A percentile compares a stretch with the other conserved stretches of the same genome.
Evolutionary conservation across 2,329 filamentous ascomycete genomes (phyloP).

Genomic region (Blumeria hordei): DNA sequence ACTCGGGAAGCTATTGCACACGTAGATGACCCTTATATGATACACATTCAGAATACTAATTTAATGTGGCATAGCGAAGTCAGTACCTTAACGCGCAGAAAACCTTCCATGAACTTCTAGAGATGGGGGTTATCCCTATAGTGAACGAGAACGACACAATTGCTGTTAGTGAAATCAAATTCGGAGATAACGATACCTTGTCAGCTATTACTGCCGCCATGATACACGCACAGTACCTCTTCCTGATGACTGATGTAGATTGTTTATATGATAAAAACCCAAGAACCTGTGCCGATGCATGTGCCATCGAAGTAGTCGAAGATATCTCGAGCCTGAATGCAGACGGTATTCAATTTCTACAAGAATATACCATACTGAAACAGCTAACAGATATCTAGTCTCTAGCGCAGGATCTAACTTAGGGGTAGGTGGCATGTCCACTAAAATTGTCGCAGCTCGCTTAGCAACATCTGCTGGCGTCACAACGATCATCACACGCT

Average conservation of each 20-base stretch:
- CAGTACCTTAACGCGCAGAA: conserved; percentile 95
- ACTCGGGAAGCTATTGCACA: conserved; percentile 94
- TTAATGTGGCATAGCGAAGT: conserved; percentile 31
- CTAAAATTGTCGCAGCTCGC: conserved; percentile 83
- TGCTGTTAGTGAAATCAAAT: conserved; percentile 95
- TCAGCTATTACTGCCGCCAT: conserved; percentile 92
- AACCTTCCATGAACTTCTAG: conserved; percentile 68
- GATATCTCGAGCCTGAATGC: conserved; percentile 65
- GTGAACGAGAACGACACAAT: conserved; percentile 98
- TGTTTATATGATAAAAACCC: conserved; percentile 95
- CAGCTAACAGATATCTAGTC: conserved; percentile 22
- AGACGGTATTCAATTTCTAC: conserved; percentile 29
- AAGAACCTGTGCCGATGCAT: conserved; percentile 58
- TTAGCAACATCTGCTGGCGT: conserved; percentile 86
- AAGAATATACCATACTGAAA: conserved; percentile 2
- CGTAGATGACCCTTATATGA: conserved; percentile 23
- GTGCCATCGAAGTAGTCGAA: conserved; percentile 75
- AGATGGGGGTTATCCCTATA: conserved; percentile 92
- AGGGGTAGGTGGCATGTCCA: conserved; percentile 91
- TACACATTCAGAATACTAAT: background rate
- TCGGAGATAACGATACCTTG: conserved; percentile 93
- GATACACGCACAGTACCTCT: conserved; percentile 89
- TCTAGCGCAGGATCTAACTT: conserved; percentile 72
- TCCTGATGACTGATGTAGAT: conserved; percentile 97
- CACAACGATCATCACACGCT: conserved; percentile 84